Evolutionary conservation across 768 basidiomycete species (phyloP), one percentile per base, ranked within the genome.

Genomic region (Omphalotus guepiniiformis): DNA sequence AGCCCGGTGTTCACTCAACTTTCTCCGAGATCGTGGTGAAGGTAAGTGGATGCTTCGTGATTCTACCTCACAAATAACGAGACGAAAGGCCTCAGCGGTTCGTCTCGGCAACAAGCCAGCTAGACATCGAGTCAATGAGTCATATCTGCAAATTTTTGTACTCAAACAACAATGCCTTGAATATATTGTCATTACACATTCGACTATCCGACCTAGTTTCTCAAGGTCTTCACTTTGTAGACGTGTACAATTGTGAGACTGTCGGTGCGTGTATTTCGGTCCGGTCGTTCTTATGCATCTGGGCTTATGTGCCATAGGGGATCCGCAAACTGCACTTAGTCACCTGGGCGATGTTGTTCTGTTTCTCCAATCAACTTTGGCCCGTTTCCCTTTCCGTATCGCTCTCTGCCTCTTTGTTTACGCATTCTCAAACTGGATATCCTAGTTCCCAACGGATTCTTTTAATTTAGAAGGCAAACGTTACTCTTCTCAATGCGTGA

Each of bases 281-380:
- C 18, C 38, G 8, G 7, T 18, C 25, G 29, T 11, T 19, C 9
- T 29, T 11, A 46, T 43, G 22, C n/a, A n/a, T n/a, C n/a, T n/a
- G n/a, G n/a, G n/a, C n/a, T n/a, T n/a, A n/a, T 49, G 47, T 30
- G 29, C 15, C 16, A 47, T 52, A 91, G 88, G 88, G 39, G 88
- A 91, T 63, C 89, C 89, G 15, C 89, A 90, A 63, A 85, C 83
- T 15, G 88, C 88, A 4, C 77, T 90, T 30, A 80, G 76, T 50
- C 83, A 88, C 60, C 67, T 90, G 2, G 89, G 89, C 3, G 78
- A 88, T 52, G 75, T 91, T n/a, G 83, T 90, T 13, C 58, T 91
- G 29, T 88, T 91, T 56, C 63, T 79, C 6, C 88, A 91, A 60
- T 75, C 77, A 53, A 72, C 76, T 15, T 63, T 85, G 27, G 71